Conservation (phyloP, 1,284 basidiomycete species). For the Inonotus obliquus region DNA sequence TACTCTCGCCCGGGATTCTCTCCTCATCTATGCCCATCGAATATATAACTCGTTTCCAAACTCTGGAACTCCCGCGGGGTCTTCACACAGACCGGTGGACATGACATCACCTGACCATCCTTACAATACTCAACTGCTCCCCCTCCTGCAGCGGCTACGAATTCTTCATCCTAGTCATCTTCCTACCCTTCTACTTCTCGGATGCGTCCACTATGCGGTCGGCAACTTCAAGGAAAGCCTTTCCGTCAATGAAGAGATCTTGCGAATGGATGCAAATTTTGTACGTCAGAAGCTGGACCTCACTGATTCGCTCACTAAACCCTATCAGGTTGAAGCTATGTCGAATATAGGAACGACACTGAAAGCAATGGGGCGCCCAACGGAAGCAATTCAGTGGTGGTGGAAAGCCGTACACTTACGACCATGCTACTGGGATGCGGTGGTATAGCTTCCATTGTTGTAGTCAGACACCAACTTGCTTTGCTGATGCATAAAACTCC, state of each 20-base stretch:
- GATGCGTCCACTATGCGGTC: constrained; percentile 32
- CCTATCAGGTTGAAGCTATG: constrained; percentile 39
- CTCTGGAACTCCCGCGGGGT: neutral
- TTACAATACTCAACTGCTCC: constrained; percentile 18
- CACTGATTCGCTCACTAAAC: neutral
- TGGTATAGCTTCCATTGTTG: constrained; percentile 26
- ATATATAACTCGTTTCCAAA: constrained; percentile 20
- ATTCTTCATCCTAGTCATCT: constrained; percentile 28
- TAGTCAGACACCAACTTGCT: constrained; percentile 12
- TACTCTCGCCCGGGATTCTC: constrained; percentile 23
- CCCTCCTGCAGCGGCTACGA: constrained; percentile 29
- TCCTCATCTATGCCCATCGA: constrained; percentile 26
- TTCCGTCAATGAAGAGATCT: constrained; percentile 18
- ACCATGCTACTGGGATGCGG: constrained; percentile 39
- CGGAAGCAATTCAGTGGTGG: constrained; percentile 41
- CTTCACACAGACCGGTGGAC: neutral
- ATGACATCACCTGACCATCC: constrained; percentile 17
- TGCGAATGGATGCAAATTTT: constrained; percentile 33
- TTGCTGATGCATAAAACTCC: neutral
- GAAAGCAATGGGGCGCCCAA: constrained; percentile 31
- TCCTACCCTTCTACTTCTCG: constrained; percentile 32
- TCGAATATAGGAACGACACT: constrained; percentile 48
- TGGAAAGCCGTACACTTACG: constrained; percentile 37
- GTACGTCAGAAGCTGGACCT: constrained; percentile 23
- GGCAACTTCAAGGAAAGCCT: constrained; percentile 27